phyloP scores from a whole-genome alignment of 2,329 filamentous ascomycete genomes.

The Juglanconis sp. region DNA sequence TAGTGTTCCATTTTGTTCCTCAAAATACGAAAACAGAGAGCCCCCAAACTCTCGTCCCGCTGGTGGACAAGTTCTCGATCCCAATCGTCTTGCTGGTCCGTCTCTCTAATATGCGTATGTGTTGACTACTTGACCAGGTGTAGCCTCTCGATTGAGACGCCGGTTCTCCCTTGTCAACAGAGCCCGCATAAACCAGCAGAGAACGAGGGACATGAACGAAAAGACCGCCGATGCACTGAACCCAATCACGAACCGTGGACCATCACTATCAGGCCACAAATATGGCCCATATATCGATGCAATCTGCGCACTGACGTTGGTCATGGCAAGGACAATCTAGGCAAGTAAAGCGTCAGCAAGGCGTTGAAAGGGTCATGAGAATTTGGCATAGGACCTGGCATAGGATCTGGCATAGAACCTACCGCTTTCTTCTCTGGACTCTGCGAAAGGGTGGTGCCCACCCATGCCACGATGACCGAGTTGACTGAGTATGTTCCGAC shows the following conservation, averaged over 20 bases:
- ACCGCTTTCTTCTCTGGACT: slow-evolving; percentile 43
- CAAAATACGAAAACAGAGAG: background rate
- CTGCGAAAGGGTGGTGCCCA: slow-evolving; percentile 37
- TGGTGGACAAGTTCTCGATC: background rate
- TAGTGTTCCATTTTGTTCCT: too few relatives aligned
- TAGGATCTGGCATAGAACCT: background rate
- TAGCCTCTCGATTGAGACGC: background rate
- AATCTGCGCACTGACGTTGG: slow-evolving; percentile 34
- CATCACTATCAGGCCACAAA: slow-evolving; percentile 33
- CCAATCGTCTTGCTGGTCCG: too few relatives aligned
- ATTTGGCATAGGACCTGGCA: too few relatives aligned
- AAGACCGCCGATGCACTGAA: slow-evolving; percentile 5
- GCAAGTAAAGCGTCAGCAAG: background rate
- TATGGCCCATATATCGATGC: slow-evolving; percentile 39
- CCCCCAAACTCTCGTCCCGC: background rate
- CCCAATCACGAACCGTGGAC: slow-evolving; percentile 23
- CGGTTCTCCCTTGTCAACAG: background rate
- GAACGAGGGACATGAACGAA: background rate
- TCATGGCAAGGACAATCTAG: slow-evolving; percentile 23
- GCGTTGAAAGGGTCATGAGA: background rate
- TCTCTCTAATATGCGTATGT: background rate
- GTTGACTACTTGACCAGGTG: background rate
- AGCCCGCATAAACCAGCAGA: background rate
- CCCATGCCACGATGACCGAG: slow-evolving; percentile 41
- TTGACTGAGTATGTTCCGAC: slow-evolving; percentile 37